Base-by-base conservation (phyloP, 1,139 yeast genomes). In the Zygoascus meyerae region DNA sequence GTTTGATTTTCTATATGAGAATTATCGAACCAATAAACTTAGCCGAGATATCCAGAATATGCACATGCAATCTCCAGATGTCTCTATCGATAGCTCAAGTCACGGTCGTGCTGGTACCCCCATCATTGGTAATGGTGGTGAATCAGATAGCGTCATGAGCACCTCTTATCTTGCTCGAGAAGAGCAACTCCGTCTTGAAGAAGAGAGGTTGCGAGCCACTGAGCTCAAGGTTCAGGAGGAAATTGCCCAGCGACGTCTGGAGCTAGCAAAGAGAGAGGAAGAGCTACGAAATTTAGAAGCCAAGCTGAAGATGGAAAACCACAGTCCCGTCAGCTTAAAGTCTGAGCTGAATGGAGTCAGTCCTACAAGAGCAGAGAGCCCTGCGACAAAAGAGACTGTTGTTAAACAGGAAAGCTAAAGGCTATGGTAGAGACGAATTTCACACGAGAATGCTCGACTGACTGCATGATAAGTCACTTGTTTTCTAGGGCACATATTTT, bases 1-100 rank as follows among this genome's bases (percentile, higher is more conserved):
- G 16, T 96, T 87, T 63, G 96, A 89, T 66, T 83, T 86, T 60
- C 72, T 92, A 55, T 92, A 92, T 66, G 98, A 92, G 67, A 83
- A 85, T 55, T 92, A 90, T 69, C 83, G 98, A 72, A 87, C 97
- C 4, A 94, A 85, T 59, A 81, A 95, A 45, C 77, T 92, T 57
- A 84, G 86, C n/a, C 48, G 54, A n/a, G 59, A 56, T 26, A 55
- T 48, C 14, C 36, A 46, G 35, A 41, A 45, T 28, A 30, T 44
- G 35, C 39, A 34, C 18, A 12, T 44, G 36, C 34, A 39, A 15
- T 30, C 31, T 34, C 42, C 42, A n/a, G 39, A 38, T 15, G 43
- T 35, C 31, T 52, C 54, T 3, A 44, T 47, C 36, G 28, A 46
- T 14, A 36, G 48, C 10, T 36, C 12, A 3, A 40, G 51, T 11